Evolutionary conservation across 78 protist genomes (phyloP).

Genomic region (Pigoraptor vietnamica): DNA sequence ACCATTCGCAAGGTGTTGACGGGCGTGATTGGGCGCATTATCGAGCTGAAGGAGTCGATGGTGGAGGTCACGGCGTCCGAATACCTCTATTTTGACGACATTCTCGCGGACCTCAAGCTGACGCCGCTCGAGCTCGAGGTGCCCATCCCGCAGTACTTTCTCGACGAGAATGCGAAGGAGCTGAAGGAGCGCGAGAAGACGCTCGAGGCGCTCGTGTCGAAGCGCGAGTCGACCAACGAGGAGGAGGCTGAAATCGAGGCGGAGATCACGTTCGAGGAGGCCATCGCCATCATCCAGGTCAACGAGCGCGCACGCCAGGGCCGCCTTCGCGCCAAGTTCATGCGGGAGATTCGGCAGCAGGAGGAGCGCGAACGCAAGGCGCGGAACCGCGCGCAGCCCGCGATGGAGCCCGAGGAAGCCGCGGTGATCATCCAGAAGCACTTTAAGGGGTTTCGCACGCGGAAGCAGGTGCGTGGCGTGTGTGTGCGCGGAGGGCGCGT

Average conservation of each 20-base stretch:
- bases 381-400: background rate
- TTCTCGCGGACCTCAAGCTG: background rate
- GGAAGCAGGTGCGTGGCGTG: background rate
- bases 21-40: background rate
- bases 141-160: background rate
- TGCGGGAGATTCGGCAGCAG: constrained; percentile 2
- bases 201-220: background rate
- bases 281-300: background rate
- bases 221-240: background rate
- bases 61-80: background rate
- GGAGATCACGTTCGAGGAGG: background rate
- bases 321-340: background rate
- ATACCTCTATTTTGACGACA: background rate
- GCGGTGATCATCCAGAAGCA: background rate
- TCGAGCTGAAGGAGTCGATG: background rate
- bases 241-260: background rate
- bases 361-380: background rate
- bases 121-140: background rate
- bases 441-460: background rate
- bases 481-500: too few relatives aligned
- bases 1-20: background rate
- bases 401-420: background rate
- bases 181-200: background rate
- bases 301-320: background rate
- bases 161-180: background rate